Evolutionary conservation across 2,329 filamentous ascomycete genomes (phyloP).

Genomic region (Fusarium nelsonii): DNA sequence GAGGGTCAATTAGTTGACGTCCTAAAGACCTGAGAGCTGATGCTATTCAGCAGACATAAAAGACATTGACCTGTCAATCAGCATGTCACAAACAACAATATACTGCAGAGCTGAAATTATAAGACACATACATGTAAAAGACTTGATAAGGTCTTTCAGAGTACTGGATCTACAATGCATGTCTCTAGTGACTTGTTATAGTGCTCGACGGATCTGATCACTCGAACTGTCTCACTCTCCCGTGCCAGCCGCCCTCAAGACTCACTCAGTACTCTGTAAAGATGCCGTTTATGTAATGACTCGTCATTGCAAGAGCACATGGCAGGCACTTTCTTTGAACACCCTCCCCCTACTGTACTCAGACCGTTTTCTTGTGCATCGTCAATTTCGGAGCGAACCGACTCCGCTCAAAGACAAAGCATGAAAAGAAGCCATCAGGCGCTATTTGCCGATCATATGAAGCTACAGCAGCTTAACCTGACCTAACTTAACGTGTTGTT

Average conservation of each 20-base stretch:
- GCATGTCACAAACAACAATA: background rate
- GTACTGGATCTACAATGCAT: constrained; percentile 34
- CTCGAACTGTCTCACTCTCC: background rate
- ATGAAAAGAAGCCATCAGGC: constrained; percentile 1
- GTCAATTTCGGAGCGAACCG: background rate
- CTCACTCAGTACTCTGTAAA: background rate
- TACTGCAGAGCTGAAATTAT: background rate
- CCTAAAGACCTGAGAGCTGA: background rate
- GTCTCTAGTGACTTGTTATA: constrained; percentile 24
- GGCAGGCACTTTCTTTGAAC: background rate
- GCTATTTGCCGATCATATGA: constrained; percentile 23
- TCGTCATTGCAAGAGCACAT: background rate
- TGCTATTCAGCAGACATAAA: background rate
- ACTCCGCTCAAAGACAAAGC: constrained; percentile 6
- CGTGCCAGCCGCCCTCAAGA: background rate
- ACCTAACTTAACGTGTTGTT: too few species aligned
- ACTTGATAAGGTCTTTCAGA: constrained; percentile 10
- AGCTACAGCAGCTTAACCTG: constrained; percentile 3
- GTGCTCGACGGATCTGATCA: background rate
- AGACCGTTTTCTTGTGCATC: background rate
- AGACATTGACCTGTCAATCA: background rate
- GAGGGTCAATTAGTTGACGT: background rate
- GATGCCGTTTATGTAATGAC: background rate
- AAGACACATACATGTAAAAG: background rate
- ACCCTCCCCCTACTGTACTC: background rate